Base-by-base conservation (phyloP, 2,329 filamentous ascomycete genomes). In the Cytospora piceae region DNA sequence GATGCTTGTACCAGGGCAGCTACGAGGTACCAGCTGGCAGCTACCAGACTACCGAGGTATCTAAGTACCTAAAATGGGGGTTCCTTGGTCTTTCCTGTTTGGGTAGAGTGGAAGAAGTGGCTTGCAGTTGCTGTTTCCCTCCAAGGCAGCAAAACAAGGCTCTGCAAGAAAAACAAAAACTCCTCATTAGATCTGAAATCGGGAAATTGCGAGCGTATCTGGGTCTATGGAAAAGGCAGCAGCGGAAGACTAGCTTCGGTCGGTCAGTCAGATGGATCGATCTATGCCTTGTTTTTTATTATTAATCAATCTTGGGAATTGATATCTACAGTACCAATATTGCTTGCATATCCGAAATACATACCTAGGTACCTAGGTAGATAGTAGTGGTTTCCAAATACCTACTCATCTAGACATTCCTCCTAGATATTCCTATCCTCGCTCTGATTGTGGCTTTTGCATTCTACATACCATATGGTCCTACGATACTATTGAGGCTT, bases 71-170 rank as follows among this genome's bases (percentile, higher is more conserved):
- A 42, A 20, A 7, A 15, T 17, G 4, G 7, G 39, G 15, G 46
- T 49, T 24, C 46, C 46, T 49, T n/a, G 46, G 46, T 49, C 46
- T 49, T 49, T 22, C 46, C 46, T 49, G 46, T 49, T 49, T 49
- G 6, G 46, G 46, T 9, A 24, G 3, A 14, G 11, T 14, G n/a
- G 46, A 49, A 49, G 46, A 14, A 20, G 1, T 49, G 39, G 39
- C 39, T 42, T 42, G 39, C 39, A 42, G 42, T 22, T 37, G 34
- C 11, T 22, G n/a, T n/a, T 49, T 49, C 42, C 39, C 39, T 22
- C 8, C 39, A 31, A 34, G 32, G 7, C 34, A 37, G 34, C 34
- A 37, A 14, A 37, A 37, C 46, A 49, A 24, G 46, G 46, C 46
- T 46, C 20, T 49, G 46, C 46, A 49, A 24, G 14, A 46, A n/a